Evolutionary conservation across 1,284 basidiomycete species (phyloP), one percentile per base, ranked within the genome.

Genomic region (Malassezia restricta): DNA sequence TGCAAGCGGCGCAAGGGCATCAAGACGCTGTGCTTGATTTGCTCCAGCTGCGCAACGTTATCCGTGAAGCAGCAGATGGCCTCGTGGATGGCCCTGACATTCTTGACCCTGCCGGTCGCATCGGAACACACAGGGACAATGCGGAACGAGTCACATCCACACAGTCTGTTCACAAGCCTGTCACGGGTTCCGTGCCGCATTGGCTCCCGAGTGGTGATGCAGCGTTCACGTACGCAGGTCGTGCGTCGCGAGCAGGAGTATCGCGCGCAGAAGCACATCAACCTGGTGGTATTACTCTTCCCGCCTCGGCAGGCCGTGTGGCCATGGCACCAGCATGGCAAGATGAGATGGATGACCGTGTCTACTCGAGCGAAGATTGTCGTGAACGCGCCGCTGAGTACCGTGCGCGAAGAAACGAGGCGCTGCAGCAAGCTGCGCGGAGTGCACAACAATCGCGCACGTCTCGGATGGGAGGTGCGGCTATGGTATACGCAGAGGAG

Each of bases 401-500:
- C 30, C 61, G 66, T 8, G 53, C 51, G 42, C 65, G 65, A 17
- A 62, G 74, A 9, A 62, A 74, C 47, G 64, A 64, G 31, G 68
- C 65, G 6, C 59, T 74, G 39, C 57, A 65, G 28, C 65, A 66
- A 28, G 74, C 74, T 0, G 65, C 64, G 11, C 40, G 43, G 0
- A 57, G 62, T 0, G 53, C 43, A 28, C 48, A 48, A 5, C 44
- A 37, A 27, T 39, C 33, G 28, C 43, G 39, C 8, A 42, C 47
- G 40, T 28, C 47, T 3, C 15, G 29, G 12, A 17, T 54, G 8
- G 47, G 47, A 15, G 53, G 53, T 47, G 65, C 43, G 29, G 59
- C 30, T 52, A 58, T 12, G 58, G 55, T 28, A 12, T 74, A 73
- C 54, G 73, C 74, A 0, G 72, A 74, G 43, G 66, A 71, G 49